A percentile compares a stretch with the other conserved stretches of the same genome.
Evolutionary conservation across 192 early-diverging fungal species (phyloP).

Genomic region (Coemansia sp.): DNA sequence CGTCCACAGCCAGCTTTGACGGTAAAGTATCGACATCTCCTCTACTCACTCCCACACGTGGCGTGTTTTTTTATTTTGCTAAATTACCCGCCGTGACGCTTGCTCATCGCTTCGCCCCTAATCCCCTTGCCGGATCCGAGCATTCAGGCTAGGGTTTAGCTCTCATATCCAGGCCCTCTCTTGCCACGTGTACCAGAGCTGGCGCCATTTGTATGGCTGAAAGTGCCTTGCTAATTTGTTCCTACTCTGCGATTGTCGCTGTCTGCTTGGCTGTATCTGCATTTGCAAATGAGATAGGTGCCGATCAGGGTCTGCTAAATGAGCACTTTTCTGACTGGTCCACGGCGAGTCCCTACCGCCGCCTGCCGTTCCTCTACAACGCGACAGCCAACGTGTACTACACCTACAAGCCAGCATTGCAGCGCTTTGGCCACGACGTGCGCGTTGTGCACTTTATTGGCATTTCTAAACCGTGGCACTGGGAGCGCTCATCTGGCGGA

Average conservation of each 20-base stretch:
- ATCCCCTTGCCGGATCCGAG: conserved; percentile 2
- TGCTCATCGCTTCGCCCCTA: conserved; percentile 7
- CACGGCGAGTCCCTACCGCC: conserved; percentile 51
- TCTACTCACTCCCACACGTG: neutral
- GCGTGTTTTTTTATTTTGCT: neutral
- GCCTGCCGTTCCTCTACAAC: conserved; percentile 91
- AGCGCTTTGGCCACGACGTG: conserved; percentile 68
- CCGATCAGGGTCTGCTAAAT: conserved; percentile 94
- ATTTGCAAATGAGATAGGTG: conserved; percentile 57
- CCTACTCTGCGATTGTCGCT: neutral
- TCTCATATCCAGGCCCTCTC: neutral
- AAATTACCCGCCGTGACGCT: neutral
- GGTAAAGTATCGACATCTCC: conserved; percentile 55
- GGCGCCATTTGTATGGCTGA: neutral
- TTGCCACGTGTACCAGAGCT: neutral
- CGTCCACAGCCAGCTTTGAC: conserved; percentile 69
- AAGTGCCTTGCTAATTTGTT: neutral
- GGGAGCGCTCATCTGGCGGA: conserved; percentile 64
- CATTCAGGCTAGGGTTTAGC: neutral
- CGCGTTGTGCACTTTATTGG: conserved; percentile 92
- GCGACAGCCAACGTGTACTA: conserved; percentile 48
- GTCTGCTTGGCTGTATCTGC: neutral
- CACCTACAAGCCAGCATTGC: conserved; percentile 75
- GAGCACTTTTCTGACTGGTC: conserved; percentile 81
- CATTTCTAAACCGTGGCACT: conserved; percentile 83